Conservation (phyloP, 2,329 filamentous ascomycete genomes). For the Nemania abortiva region DNA sequence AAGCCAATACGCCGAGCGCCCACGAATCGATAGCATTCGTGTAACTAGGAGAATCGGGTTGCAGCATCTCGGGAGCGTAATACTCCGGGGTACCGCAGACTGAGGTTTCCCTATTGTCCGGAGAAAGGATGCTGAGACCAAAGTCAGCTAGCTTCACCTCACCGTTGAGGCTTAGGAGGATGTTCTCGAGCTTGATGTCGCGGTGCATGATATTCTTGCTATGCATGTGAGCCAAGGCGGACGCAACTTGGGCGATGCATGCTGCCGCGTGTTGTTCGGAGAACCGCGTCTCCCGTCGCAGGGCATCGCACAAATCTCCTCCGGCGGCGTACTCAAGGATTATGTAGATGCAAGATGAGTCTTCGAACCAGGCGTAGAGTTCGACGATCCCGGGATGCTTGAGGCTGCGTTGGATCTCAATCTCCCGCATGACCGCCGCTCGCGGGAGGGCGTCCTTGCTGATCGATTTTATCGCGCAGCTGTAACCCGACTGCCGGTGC, state of each 20-base stretch:
- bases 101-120: conserved; percentile 89
- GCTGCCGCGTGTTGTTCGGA: conserved; percentile 86
- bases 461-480: conserved; percentile 86
- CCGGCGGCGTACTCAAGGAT: conserved; percentile 90
- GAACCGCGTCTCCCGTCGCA: conserved; percentile 80
- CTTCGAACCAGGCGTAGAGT: conserved; percentile 88
- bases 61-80: conserved; percentile 96
- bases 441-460: conserved; percentile 85
- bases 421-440: conserved; percentile 83
- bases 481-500: conserved; percentile 81
- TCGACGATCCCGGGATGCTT: conserved; percentile 86
- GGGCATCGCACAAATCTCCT: conserved; percentile 86
- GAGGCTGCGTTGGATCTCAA: conserved; percentile 88
- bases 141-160: conserved; percentile 99
- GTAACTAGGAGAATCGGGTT: conserved; percentile 83
- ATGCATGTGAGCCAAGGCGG: conserved; percentile 87
- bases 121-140: conserved; percentile 96
- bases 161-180: conserved; percentile 91
- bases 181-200: conserved; percentile 97
- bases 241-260: conserved; percentile 89
- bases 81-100: conserved; percentile 99
- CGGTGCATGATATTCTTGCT: conserved; percentile 96
- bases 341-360: no score
- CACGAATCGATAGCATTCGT: conserved; percentile 95
- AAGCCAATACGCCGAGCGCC: conserved; percentile 93